Evolutionary conservation across 2,329 filamentous ascomycete species (phyloP).

Genomic region (Hansfordia pulvinata): DNA sequence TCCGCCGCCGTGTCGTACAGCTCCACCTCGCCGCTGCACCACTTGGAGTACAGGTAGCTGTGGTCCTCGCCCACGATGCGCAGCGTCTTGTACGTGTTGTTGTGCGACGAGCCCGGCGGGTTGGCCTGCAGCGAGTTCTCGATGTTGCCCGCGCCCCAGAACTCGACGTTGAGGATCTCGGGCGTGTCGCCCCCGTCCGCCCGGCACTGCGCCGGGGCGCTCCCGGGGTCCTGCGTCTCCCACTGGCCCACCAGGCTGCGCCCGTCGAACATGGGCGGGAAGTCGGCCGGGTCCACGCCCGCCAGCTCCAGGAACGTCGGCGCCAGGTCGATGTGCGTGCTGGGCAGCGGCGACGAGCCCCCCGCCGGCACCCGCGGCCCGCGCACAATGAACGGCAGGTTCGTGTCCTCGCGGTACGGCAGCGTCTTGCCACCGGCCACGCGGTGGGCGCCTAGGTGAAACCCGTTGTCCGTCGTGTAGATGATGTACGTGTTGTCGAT

Average conservation of each 20-base stretch:
- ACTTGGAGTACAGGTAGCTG: slow-evolving; percentile 40
- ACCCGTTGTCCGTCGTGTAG: slow-evolving; percentile 46
- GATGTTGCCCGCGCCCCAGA: slow-evolving; percentile 27
- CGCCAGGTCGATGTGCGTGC: slow-evolving; percentile 40
- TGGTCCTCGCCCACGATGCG: slow-evolving; percentile 31
- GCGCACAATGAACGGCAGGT: slow-evolving; percentile 43
- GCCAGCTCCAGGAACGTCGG: slow-evolving; percentile 35
- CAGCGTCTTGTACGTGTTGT: slow-evolving; percentile 41
- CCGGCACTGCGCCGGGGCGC: no score
- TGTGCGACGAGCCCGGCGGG: slow-evolving; percentile 3
- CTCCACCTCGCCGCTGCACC: slow-evolving; percentile 37
- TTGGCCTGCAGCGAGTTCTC: slow-evolving; percentile 7
- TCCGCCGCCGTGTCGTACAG: slow-evolving; percentile 23
- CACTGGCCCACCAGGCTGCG: no score
- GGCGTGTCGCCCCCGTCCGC: no score
- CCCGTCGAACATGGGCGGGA: no score
- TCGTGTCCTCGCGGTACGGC: slow-evolving; percentile 43
- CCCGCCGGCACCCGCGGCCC: slow-evolving; percentile 38
- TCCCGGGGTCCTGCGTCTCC: no score
- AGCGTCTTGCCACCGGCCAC: slow-evolving; percentile 44
- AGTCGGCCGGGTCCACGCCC: no score
- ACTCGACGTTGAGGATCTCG: slow-evolving; percentile 40
- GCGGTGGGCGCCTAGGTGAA: slow-evolving; percentile 44
- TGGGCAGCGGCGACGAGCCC: slow-evolving; percentile 27
- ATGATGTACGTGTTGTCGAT: slow-evolving; percentile 48